Base-by-base conservation (phyloP, 371 early-diverging fungal genomes). In the Mucor velutinosus region DNA sequence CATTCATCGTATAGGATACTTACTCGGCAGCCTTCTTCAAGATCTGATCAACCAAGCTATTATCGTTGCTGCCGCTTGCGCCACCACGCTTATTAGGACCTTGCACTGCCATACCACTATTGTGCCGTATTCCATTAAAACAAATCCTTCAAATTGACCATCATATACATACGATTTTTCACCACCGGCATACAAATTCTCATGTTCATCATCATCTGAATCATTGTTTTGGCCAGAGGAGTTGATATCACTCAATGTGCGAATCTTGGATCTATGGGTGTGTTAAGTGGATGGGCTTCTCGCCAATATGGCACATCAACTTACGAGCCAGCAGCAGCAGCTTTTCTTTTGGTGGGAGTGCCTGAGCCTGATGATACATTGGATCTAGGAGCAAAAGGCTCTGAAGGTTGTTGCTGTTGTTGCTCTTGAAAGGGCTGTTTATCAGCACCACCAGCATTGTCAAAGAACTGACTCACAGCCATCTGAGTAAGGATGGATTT, bases 151-250 rank as follows among this genome's bases (percentile, higher is more conserved):
- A 21, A 23, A 3, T 7, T 25, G 25, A 23, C 27, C 15, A 27
- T 6, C 4, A 4, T 25, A 57, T n/a, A 81, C 89, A 39, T 81
- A 92, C 89, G 92, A 92, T 79, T 91, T 92, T 74, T 94, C 95
- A 30, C 95, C 95, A 14, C 95, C 95, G 21, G 94, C 90, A 80
- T 89, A 95, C 35, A 86, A 88, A 67, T 90, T 90, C 71, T 94
- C 87, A 33, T 71, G 81, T 27, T 89, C 90, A 21, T 93, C 82
- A 19, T 86, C 88, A 14, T 86, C 83, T 7, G 86, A 84, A 3
- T 81, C 84, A n/a, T 86, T 83, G 17, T 81, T 75, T 25, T 78
- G 72, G 30, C 79, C 75, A 17, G 65, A 75, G 30, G 69, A 59
- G 61, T 67, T 57, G 74, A 91, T 59, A 68, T 89, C 88, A 12